Base-by-base conservation (phyloP, 768 basidiomycete species). In the Amanita rimosa region DNA sequence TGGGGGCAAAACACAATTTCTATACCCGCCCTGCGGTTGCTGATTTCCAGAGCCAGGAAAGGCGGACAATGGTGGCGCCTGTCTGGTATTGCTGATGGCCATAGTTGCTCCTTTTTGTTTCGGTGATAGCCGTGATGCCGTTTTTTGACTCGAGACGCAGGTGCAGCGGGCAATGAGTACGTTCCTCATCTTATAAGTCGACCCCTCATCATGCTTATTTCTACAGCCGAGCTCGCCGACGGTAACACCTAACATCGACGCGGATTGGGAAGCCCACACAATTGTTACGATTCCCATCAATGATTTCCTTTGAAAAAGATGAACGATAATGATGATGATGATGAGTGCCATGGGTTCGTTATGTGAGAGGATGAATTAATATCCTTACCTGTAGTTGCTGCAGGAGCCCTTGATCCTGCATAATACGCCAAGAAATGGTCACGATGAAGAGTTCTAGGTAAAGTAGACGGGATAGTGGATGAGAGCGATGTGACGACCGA, bases 321-420 rank as follows among this genome's bases (percentile, higher is more conserved):
- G n/a, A n/a, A n/a, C n/a, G n/a, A n/a, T n/a, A n/a, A n/a, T n/a
- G n/a, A n/a, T n/a, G n/a, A n/a, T n/a, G n/a, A n/a, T n/a, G n/a
- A n/a, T n/a, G n/a, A n/a, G n/a, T n/a, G n/a, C n/a, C n/a, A n/a
- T n/a, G n/a, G n/a, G n/a, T n/a, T n/a, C n/a, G n/a, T n/a, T n/a
- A n/a, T n/a, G n/a, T n/a, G n/a, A n/a, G n/a, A n/a, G n/a, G n/a
- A n/a, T n/a, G n/a, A n/a, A n/a, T n/a, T n/a, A n/a, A n/a, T n/a
- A n/a, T n/a, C n/a, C n/a, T 21, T 17, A 75, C 78, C 62, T 82
- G 67, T 0, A 86, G 60, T 54, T 84, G 82, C 11, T 66, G 66
- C 26, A 83, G 69, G 41, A 79, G 69, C 6, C 65, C 74, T 3
- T 66, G 65, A 58, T 86, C 79, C 3, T 79, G 79, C 9, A 85